Conservation (phyloP, 2,329 filamentous ascomycete species). For the Phialemoniopsis sp. region DNA sequence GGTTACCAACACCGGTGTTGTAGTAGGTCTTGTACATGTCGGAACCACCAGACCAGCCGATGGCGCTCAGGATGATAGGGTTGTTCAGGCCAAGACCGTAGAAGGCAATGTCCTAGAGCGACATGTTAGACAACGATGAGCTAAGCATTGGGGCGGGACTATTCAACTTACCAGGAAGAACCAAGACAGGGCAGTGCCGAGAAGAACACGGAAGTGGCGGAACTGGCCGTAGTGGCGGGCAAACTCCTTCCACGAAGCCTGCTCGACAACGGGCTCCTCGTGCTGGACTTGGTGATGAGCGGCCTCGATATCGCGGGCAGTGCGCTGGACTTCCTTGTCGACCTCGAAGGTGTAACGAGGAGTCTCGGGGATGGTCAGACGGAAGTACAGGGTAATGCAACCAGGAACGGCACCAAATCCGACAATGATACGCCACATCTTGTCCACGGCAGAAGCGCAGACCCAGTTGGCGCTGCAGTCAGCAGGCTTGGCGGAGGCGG, state of each 20-base stretch:
- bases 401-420: slow-evolving; percentile 62
- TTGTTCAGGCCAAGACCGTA: slow-evolving; percentile 51
- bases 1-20: slow-evolving; percentile 73
- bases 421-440: slow-evolving; percentile 64
- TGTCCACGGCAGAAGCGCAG: slow-evolving; percentile 38
- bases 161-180: slow-evolving; percentile 63
- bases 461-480: slow-evolving; percentile 1
- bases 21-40: slow-evolving; percentile 67
- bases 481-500: slow-evolving; percentile 38
- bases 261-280: slow-evolving; percentile 56
- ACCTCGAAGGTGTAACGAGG: slow-evolving; percentile 64
- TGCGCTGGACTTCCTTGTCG: slow-evolving; percentile 54
- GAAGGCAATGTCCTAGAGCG: slow-evolving; percentile 49
- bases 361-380: slow-evolving; percentile 63
- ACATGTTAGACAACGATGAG: no score
- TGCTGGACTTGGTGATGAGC: slow-evolving; percentile 47
- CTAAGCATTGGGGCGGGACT: no score
- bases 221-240: slow-evolving; percentile 63
- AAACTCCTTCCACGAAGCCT: slow-evolving; percentile 73
- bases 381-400: slow-evolving; percentile 59
- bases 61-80: slow-evolving; percentile 20
- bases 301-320: slow-evolving; percentile 52
- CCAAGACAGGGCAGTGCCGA: slow-evolving; percentile 74
- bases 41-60: slow-evolving; percentile 32
- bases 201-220: slow-evolving; percentile 64